Conservation (phyloP, 257 asterid species). For the Fraxinus excelsior region DNA sequence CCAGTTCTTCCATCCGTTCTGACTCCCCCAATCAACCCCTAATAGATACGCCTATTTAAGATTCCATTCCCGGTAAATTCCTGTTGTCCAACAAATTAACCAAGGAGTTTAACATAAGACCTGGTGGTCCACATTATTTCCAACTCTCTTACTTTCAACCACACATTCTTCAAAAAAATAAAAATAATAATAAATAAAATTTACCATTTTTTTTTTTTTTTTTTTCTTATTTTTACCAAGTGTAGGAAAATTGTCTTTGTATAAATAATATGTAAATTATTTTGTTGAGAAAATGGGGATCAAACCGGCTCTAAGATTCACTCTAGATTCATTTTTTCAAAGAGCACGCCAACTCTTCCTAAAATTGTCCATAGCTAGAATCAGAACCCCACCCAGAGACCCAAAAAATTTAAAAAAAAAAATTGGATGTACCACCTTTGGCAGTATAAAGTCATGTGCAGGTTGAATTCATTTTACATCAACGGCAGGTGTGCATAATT, state of each 20-base stretch:
- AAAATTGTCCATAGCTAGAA: neutral
- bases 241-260: too few relatives aligned
- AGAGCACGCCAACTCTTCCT: conserved; percentile 1
- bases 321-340: neutral
- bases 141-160: too few relatives aligned
- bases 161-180: too few relatives aligned
- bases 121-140: too few relatives aligned
- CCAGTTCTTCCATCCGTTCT: neutral
- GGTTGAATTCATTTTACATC: neutral
- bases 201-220: too few relatives aligned
- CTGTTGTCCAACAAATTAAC: neutral
- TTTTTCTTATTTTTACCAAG: too few relatives aligned
- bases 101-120: neutral
- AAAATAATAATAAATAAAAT: too few relatives aligned
- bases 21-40: neutral
- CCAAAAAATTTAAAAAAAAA: conserved; percentile 21
- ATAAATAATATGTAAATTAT: too few relatives aligned
- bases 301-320: neutral
- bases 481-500: neutral
- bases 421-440: neutral
- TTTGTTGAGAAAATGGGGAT: too few relatives aligned
- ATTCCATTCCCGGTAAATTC: neutral
- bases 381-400: neutral
- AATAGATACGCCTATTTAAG: neutral
- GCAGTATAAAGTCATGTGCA: conserved; percentile 16